phyloP scores from a whole-genome alignment of 805 yeast species.

The Saccharomycopsis babjevae region DNA sequence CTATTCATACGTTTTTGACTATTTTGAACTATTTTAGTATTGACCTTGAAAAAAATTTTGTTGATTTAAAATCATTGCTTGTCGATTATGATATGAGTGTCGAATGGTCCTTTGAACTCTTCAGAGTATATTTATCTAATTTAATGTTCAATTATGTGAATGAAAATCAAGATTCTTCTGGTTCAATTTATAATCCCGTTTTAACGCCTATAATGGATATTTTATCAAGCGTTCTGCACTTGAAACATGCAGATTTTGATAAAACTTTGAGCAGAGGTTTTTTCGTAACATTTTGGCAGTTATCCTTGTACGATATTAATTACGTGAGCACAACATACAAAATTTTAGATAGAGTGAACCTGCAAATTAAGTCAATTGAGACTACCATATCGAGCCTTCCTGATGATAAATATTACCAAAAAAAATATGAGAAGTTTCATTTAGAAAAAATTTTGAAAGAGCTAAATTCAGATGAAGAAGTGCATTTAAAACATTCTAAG shows the following conservation, averaged over 20 bases:
- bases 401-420: constrained; percentile 36
- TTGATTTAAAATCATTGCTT: constrained; percentile 33
- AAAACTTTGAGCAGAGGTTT: constrained; percentile 30
- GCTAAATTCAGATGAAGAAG: background rate
- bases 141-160: constrained; percentile 18
- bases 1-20: constrained; percentile 57
- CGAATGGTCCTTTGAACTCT: constrained; percentile 66
- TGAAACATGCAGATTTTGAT: constrained; percentile 22
- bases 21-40: constrained; percentile 41
- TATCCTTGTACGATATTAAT: constrained; percentile 61
- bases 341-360: constrained; percentile 33
- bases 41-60: constrained; percentile 28
- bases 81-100: constrained; percentile 36
- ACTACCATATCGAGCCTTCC: constrained; percentile 15
- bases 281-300: constrained; percentile 61
- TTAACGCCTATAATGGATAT: constrained; percentile 10
- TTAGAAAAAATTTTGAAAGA: constrained; percentile 1
- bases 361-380: constrained; percentile 24
- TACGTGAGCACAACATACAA: constrained; percentile 41
- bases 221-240: constrained; percentile 16
- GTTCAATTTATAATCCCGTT: background rate
- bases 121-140: constrained; percentile 43
- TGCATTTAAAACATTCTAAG: constrained; percentile 25
- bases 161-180: constrained; percentile 18
- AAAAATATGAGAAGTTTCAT: constrained; percentile 14